Conservation (phyloP, 2,329 filamentous ascomycete genomes). For the Aspergillus sp. region DNA sequence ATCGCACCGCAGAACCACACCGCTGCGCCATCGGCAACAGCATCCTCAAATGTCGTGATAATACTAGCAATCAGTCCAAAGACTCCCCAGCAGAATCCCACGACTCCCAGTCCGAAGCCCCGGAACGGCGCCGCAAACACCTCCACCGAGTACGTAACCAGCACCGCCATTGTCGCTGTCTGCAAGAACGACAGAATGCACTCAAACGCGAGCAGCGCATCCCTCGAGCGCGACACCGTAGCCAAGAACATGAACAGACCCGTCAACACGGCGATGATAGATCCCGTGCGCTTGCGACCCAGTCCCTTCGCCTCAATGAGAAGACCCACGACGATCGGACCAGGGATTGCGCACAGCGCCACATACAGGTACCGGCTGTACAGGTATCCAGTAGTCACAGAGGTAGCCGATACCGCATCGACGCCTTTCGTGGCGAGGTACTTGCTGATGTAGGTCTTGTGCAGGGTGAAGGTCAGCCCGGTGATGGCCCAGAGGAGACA, state of each 20-base stretch:
- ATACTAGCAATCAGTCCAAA: constrained; percentile 19
- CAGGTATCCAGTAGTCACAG: constrained; percentile 16
- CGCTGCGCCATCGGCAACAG: constrained; percentile 6
- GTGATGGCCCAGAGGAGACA: constrained; percentile 18
- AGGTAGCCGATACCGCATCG: constrained; percentile 9
- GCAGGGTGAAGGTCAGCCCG: constrained; percentile 21
- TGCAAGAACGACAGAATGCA: constrained; percentile 21
- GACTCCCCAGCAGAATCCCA: constrained; percentile 14
- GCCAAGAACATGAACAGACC: constrained; percentile 22
- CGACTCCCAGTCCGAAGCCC: constrained; percentile 13
- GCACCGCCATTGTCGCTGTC: constrained; percentile 15
- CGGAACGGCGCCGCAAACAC: constrained; percentile 15
- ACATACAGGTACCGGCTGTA: constrained; percentile 21
- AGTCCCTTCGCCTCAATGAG: constrained; percentile 17
- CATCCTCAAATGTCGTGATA: constrained; percentile 15
- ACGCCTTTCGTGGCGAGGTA: constrained; percentile 17
- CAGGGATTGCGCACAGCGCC: constrained; percentile 20
- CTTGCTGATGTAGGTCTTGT: constrained; percentile 20
- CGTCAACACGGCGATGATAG: constrained; percentile 18
- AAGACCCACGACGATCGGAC: constrained; percentile 16
- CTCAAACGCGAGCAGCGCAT: constrained; percentile 16
- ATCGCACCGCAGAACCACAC: constrained; percentile 26
- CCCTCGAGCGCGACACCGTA: constrained; percentile 12
- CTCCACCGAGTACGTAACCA: constrained; percentile 23
- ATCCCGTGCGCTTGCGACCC: constrained; percentile 20